Percentiles rank a stretch among this genome's conserved stretches.
Conservation (phyloP, 176 grass and related monocot species). For the Puccinellia tenuiflora region DNA sequence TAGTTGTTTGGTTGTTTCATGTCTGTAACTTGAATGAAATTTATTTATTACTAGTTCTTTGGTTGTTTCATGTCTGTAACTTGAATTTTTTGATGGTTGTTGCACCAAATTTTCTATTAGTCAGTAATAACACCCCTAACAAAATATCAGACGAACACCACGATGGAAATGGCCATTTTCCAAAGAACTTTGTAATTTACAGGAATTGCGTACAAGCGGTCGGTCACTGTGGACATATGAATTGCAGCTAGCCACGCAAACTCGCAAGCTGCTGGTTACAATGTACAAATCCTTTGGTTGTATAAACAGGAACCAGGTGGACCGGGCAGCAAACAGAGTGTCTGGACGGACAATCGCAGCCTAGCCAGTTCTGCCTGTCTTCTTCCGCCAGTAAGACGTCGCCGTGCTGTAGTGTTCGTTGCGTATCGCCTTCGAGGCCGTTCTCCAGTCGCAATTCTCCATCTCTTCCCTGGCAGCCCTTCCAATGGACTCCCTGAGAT, state of each 20-base stretch:
- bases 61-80: not conserved
- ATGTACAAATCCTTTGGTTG: slow-evolving; percentile 40
- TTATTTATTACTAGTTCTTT: not conserved
- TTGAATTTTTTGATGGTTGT: too few species aligned
- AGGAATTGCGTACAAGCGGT: slow-evolving; percentile 35
- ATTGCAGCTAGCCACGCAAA: slow-evolving; percentile 32
- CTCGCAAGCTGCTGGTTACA: slow-evolving; percentile 33
- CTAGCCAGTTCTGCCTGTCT: slow-evolving; percentile 44
- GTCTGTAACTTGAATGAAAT: not conserved
- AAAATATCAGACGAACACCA: not conserved
- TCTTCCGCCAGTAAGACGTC: slow-evolving; percentile 61
- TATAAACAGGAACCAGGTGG: slow-evolving; percentile 29
- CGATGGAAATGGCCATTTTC: not conserved
- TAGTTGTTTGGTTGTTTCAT: not conserved
- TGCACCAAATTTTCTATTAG: not conserved
- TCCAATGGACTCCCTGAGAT: slow-evolving; percentile 60
- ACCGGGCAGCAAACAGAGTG: slow-evolving; percentile 1
- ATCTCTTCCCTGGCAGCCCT: slow-evolving; percentile 77
- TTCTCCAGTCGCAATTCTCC: slow-evolving; percentile 86
- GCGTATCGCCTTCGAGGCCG: slow-evolving; percentile 71
- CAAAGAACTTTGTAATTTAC: slow-evolving; percentile 38
- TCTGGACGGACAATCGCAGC: not conserved
- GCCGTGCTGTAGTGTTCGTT: slow-evolving; percentile 78
- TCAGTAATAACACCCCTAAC: not conserved
- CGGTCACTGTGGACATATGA: slow-evolving; percentile 23